Base-by-base conservation (phyloP, 108 stramenopile species). In the Nannochloropsis salina region DNA sequence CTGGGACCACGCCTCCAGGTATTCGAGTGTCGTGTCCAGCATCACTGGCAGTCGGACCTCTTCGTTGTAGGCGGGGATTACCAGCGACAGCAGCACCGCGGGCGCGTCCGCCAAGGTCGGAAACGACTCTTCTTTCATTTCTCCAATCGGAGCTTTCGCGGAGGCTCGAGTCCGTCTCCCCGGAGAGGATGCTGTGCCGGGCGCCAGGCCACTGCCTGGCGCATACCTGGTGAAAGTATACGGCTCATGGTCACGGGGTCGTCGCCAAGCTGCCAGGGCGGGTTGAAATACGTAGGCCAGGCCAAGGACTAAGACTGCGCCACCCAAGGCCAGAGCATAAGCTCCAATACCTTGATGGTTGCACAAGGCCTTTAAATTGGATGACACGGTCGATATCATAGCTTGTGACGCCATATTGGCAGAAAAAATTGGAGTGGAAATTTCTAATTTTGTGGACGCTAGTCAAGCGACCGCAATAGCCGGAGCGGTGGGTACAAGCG, bases 61-160 rank as follows among this genome's bases (percentile, higher is more conserved):
- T 91, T 98, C 97, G 87, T 98, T 96, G 93, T 96, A 96, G 9
- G 97, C 97, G 21, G 97, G 97, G 44, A 98, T 93, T 21, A 98
- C 91, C 5, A 97, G 86, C n/a, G 94, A 93, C 3, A 96, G 83
- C 44, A 80, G 41, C 84, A 87, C 87, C 40, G 45, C 15, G 45
- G 87, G 87, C 40, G 86, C 21, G 83, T 61, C 86, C 22, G n/a
- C 10, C 5, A 44, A 21, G 44, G 10, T 80, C 8, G 87, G 87
- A 85, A 86, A 88, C 9, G 84, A 42, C 42, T 87, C 41, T 42
- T 42, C 43, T 43, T 84, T 22, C 81, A n/a, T 21, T 15, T 31
- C 81, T 12, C 41, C 42, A 21, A 12, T 74, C 20, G 15, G 9
- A 2, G 81, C 81, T 74, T n/a, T 74, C n/a, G 6, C n/a, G 15